Percentiles rank a stretch among this genome's conserved stretches.
Conservation (phyloP, 805 yeast genomes). For the Hanseniaspora meyeri region DNA sequence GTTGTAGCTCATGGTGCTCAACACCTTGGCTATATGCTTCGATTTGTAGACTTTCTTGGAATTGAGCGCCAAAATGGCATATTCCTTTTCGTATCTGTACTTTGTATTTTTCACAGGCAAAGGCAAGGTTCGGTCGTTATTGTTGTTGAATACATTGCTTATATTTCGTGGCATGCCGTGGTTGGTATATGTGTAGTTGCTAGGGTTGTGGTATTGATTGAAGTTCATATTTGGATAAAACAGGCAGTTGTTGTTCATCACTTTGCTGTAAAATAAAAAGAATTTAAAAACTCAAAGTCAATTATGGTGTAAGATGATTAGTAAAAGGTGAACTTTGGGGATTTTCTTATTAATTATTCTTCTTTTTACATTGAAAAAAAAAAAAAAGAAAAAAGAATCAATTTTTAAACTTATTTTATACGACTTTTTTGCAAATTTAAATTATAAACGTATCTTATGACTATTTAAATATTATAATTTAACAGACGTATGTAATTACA, state of each 20-base stretch:
- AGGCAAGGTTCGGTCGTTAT: slow-evolving; percentile 1
- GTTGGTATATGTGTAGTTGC: not conserved
- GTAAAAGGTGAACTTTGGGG: no score
- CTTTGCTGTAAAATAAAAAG: not conserved
- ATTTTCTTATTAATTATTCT: no score
- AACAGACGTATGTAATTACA: no score
- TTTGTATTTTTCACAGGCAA: not conserved
- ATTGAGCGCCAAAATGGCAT: not conserved
- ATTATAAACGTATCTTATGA: no score
- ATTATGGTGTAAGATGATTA: no score
- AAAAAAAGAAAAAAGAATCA: no score
- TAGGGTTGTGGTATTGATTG: not conserved
- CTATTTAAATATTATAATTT: no score
- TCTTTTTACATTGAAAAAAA: no score
- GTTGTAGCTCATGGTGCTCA: not conserved
- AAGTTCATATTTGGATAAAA: not conserved
- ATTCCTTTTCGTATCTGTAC: not conserved
- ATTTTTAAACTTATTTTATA: no score
- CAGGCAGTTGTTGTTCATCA: no score
- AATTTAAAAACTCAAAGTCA: no score
- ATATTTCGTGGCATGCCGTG: not conserved
- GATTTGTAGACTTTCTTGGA: not conserved
- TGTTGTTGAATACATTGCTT: not conserved
- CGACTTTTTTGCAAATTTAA: no score
- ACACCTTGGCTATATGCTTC: not conserved